Base-by-base conservation (phyloP, 2,329 filamentous ascomycete species). In the Pseudogymnoascus sp. region DNA sequence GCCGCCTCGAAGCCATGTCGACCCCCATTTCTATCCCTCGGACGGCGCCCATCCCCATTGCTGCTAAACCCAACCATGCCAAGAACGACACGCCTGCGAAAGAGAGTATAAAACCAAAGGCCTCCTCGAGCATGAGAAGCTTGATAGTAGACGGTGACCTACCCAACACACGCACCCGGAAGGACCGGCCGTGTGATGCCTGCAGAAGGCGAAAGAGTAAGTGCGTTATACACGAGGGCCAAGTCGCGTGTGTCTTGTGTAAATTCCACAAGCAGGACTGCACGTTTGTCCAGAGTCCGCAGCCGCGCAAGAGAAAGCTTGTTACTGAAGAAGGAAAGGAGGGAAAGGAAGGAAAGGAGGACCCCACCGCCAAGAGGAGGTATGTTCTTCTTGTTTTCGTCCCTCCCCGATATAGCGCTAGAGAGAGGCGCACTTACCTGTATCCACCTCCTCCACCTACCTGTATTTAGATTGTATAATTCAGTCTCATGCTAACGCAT, bases 221-320 rank as follows among this genome's bases (percentile, higher is more conserved):
- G 76, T 95, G 91, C 77, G 86, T 91, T 66, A 83, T 90, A 68
- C 87, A 91, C 72, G 89, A 93, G 73, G 88, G 88, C 67, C 85
- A 89, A 69, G 81, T 81, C 40, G 79, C 82, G 68, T 95, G 91
- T 75, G 82, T 91, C 66, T 81, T 90, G 67, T 96, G 91, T 76
- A 87, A 90, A 73, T 86, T 87, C 73, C 87, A 88, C 75, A 88
- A 87, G 70, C 84, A 90, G 72, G 87, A 91, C 69, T 95, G 90
- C 76, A 93, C 90, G 47, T 86, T 93, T 73, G 81, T 87, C 61
- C 86, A 88, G 68, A 91, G 88, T 74, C 90, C 90, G 24, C 86
- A 87, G 72, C 86, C 88, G 64, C 84, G 90, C 70, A 95, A 95
- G 79, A 83, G 91, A 73, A 93, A 93, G 79, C 77, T 90, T 67